These are phyloP conservation scores for Tetrapyrgos nigripes DNA, from an alignment of 1,284 basidiomycete species.

Conservation along the genomic window DNA sequence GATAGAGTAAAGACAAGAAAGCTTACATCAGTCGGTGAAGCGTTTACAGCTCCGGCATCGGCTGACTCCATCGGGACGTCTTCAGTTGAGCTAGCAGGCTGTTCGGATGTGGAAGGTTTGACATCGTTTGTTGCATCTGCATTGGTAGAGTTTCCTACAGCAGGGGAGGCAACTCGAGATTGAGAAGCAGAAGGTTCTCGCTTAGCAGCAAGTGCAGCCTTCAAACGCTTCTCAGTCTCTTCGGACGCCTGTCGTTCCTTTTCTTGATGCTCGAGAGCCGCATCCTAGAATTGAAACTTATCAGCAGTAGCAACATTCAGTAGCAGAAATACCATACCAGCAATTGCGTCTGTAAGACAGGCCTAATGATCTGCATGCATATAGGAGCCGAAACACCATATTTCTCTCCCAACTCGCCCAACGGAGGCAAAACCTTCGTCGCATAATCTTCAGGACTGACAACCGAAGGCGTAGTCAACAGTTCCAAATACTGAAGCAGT, in stretches of 20 bases:
- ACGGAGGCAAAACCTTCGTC: constrained; percentile 69
- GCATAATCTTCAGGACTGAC: constrained; percentile 69
- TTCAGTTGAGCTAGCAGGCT: constrained; percentile 44
- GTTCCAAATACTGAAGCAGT: constrained; percentile 76
- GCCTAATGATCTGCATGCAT: constrained; percentile 92
- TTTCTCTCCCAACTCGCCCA: constrained; percentile 72
- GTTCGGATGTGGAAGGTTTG: constrained; percentile 31
- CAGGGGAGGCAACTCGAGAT: constrained; percentile 63
- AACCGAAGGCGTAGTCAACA: constrained; percentile 69
- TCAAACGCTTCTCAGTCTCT: constrained; percentile 77
- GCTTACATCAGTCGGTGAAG: constrained; percentile 42
- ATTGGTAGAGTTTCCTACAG: constrained; percentile 14
- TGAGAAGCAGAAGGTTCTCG: constrained; percentile 63
- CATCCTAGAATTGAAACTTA: constrained; percentile 42
- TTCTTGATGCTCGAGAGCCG: constrained; percentile 65
- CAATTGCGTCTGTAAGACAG: constrained; percentile 73
- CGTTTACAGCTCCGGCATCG: constrained; percentile 21
- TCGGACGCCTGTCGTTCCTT: constrained; percentile 70
- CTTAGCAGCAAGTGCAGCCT: constrained; percentile 78
- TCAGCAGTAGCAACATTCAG: not conserved
- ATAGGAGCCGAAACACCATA: constrained; percentile 85
- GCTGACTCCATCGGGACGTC: constrained; percentile 64
- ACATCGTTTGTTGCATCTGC: constrained; percentile 35
- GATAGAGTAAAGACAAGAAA: constrained; percentile 2
- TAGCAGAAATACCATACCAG: constrained; percentile 50